Conservation (phyloP, 75 land plant species). For the Gnetum montanum region DNA sequence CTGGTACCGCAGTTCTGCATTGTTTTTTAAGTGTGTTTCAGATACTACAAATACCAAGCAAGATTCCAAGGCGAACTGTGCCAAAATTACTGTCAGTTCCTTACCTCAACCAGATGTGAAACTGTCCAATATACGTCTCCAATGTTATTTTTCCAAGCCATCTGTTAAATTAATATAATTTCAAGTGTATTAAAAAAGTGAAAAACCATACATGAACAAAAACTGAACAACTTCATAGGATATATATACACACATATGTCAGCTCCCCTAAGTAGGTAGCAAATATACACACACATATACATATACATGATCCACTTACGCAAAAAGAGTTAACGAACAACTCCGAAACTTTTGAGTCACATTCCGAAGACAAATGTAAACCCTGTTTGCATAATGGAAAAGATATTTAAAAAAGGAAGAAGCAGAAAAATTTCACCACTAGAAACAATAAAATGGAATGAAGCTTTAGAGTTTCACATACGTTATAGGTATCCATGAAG, state of each 20-base stretch:
- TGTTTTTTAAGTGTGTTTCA: background rate
- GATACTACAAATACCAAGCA: background rate
- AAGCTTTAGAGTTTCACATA: slow-evolving; percentile 17
- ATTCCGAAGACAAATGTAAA: slow-evolving; percentile 78
- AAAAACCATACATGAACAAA: background rate
- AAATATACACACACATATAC: background rate
- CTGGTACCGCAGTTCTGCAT: slow-evolving; percentile 71
- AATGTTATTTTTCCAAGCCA: slow-evolving; percentile 96
- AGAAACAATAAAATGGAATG: background rate
- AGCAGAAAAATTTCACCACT: slow-evolving; percentile 1
- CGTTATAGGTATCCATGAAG: slow-evolving; percentile 99
- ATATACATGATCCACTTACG: slow-evolving; percentile 74
- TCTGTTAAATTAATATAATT: no score
- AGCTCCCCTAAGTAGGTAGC: background rate
- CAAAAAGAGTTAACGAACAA: slow-evolving; percentile 73
- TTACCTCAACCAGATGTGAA: slow-evolving; percentile 96
- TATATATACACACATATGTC: no score
- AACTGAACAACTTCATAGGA: no score
- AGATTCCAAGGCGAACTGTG: background rate
- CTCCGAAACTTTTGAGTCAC: slow-evolving; percentile 61
- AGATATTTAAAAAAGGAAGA: background rate
- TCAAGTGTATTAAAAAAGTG: background rate
- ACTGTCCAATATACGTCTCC: slow-evolving; percentile 89
- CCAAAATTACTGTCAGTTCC: background rate
- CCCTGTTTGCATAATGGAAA: slow-evolving; percentile 42